A percentile compares a stretch with the other conserved stretches of the same genome.
Evolutionary conservation across 2,329 filamentous ascomycete genomes (phyloP).

Genomic region (Phialophora tarda): DNA sequence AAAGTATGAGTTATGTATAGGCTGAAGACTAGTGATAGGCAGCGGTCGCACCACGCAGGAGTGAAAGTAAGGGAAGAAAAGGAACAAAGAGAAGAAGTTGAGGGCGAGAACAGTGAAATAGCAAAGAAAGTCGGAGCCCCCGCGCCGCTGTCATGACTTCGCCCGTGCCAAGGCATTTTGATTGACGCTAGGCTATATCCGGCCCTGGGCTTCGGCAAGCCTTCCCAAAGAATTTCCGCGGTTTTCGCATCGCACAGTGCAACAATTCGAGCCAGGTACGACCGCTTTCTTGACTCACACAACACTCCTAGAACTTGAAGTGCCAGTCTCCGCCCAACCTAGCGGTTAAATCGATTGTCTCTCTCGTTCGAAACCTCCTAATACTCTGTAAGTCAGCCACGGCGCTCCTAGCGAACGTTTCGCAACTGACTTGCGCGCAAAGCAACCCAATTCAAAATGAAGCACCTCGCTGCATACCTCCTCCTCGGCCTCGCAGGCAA

Average conservation of each 20-base stretch:
- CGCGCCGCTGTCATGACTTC: constrained; percentile 10
- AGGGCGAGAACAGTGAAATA: constrained; percentile 7
- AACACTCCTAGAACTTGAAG: constrained; percentile 76
- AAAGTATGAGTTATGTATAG: neutral
- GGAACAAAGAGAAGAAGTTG: constrained; percentile 6
- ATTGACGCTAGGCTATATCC: constrained; percentile 5
- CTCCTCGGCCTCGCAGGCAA: constrained; percentile 95
- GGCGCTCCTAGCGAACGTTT: neutral
- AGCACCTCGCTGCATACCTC: constrained; percentile 99
- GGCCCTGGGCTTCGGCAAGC: constrained; percentile 24
- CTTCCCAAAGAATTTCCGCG: constrained; percentile 31
- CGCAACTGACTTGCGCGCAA: constrained; percentile 24
- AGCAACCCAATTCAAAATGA: constrained; percentile 74
- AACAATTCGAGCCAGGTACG: constrained; percentile 22
- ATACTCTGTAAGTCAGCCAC: constrained; percentile 22
- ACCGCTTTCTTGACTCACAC: constrained; percentile 38
- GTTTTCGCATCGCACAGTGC: constrained; percentile 41
- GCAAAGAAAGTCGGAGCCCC: constrained; percentile 20
- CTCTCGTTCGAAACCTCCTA: constrained; percentile 55
- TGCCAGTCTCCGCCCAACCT: constrained; percentile 97
- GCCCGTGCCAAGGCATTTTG: constrained; percentile 2
- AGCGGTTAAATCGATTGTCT: constrained; percentile 99
- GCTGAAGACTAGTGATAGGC: neutral
- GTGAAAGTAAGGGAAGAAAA: neutral
- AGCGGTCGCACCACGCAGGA: neutral